Evolutionary conservation across 1,284 basidiomycete species (phyloP).

Genomic region (Volvariella volvacea): DNA sequence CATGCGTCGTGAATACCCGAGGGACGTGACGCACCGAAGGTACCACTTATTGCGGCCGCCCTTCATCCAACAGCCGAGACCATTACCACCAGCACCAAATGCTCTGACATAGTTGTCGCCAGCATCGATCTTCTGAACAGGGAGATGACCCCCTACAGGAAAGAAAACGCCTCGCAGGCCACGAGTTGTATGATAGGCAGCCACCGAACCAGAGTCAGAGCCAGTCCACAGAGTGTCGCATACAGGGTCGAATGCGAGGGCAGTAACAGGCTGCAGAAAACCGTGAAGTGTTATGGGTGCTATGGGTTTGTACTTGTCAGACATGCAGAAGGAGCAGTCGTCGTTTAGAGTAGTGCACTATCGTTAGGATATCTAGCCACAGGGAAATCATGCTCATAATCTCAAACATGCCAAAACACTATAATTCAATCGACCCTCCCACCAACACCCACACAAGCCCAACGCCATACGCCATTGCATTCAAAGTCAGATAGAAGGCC

Average conservation of each 20-base stretch:
- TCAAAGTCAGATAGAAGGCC: conserved; percentile 35
- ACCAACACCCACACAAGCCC: neutral
- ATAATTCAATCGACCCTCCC: neutral
- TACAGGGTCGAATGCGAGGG: conserved; percentile 84
- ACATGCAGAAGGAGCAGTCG: conserved; percentile 10
- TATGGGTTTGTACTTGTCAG: conserved; percentile 23
- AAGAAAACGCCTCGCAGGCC: conserved; percentile 75
- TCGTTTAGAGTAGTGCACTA: neutral
- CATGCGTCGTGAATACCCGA: neutral
- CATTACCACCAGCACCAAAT: conserved; percentile 46
- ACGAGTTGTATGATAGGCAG: conserved; percentile 65
- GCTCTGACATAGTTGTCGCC: conserved; percentile 75
- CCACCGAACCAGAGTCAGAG: conserved; percentile 65
- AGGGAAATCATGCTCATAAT: neutral
- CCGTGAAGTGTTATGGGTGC: conserved; percentile 21
- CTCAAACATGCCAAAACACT: neutral
- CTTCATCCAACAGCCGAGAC: conserved; percentile 71
- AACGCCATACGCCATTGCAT: conserved; percentile 13
- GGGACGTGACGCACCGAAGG: conserved; percentile 38
- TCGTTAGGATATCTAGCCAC: neutral
- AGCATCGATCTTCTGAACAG: conserved; percentile 66
- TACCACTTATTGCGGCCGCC: conserved; percentile 81
- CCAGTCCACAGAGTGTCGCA: conserved; percentile 90
- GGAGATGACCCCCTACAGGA: conserved; percentile 54
- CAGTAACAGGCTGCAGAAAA: conserved; percentile 54